These are phyloP conservation scores for Ophiostoma piceae DNA, from an alignment of 2,329 filamentous ascomycete species.

Conservation along the genomic window DNA sequence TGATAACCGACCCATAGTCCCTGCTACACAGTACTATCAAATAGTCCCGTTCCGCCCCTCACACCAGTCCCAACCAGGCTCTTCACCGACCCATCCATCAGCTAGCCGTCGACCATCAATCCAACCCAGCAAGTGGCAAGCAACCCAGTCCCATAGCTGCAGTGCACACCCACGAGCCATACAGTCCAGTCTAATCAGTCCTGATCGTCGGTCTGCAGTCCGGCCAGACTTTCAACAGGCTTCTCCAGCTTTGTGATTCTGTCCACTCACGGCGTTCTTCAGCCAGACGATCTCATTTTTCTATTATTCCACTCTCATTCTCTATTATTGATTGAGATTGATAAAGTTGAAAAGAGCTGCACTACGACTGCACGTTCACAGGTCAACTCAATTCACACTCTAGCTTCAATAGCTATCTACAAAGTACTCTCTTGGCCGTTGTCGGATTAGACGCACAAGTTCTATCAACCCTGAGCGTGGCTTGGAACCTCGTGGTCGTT, in stretches of 20 bases:
- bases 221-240: not conserved
- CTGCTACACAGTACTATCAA: not conserved
- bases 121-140: not conserved
- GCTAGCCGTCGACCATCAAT: not conserved
- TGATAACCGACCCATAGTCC: slow-evolving; percentile 4
- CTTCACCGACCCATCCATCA: slow-evolving; percentile 3
- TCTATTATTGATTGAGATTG: too few species aligned
- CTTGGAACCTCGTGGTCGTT: not conserved
- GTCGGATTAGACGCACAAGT: not conserved
- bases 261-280: not conserved
- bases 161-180: not conserved
- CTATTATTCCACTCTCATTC: not conserved
- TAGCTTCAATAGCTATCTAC: not conserved
- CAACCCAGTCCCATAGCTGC: too few species aligned
- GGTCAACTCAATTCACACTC: not conserved
- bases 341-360: too few species aligned
- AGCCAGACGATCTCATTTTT: not conserved
- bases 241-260: not conserved
- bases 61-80: not conserved
- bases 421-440: not conserved
- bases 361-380: too few species aligned
- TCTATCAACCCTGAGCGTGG: not conserved
- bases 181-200: not conserved
- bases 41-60: slow-evolving; percentile 4
- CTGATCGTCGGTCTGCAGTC: not conserved